phyloP scores from a whole-genome alignment of 2,329 filamentous ascomycete species.

The Verticillium longisporum region DNA sequence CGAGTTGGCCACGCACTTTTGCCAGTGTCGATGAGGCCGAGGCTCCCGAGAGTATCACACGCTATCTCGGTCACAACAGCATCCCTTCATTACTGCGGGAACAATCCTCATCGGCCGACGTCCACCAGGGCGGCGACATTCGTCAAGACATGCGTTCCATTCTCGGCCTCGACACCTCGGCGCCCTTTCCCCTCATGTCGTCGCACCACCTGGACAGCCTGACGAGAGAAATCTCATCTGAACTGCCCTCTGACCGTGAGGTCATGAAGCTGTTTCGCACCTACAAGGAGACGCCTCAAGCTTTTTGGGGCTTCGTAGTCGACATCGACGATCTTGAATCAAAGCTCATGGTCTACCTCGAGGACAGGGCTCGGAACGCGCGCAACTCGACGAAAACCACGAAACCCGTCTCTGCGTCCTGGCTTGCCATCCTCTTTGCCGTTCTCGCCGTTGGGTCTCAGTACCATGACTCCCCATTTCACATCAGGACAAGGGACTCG shows the following conservation, averaged over 20 bases:
- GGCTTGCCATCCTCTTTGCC: slow-evolving; percentile 59
- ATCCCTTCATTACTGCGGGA: slow-evolving; percentile 60
- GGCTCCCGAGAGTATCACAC: slow-evolving; percentile 39
- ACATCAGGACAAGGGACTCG: slow-evolving; percentile 50
- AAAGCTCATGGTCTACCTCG: slow-evolving; percentile 57
- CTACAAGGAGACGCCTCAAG: slow-evolving; percentile 61
- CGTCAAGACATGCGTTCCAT: slow-evolving; percentile 61
- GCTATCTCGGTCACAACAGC: slow-evolving; percentile 61
- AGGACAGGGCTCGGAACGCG: slow-evolving; percentile 53
- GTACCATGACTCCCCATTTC: slow-evolving; percentile 59
- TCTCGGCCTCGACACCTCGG: slow-evolving; percentile 57
- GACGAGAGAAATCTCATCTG: slow-evolving; percentile 52
- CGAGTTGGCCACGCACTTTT: slow-evolving; percentile 36
- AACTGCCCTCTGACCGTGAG: slow-evolving; percentile 58
- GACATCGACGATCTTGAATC: slow-evolving; percentile 61
- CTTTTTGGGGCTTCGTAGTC: slow-evolving; percentile 62
- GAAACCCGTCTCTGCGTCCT: slow-evolving; percentile 53
- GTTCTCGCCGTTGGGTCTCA: slow-evolving; percentile 60
- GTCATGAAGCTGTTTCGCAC: slow-evolving; percentile 62
- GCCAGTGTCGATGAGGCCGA: slow-evolving; percentile 47
- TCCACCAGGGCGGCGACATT: slow-evolving; percentile 48
- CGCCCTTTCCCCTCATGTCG: slow-evolving; percentile 62
- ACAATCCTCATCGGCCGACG: slow-evolving; percentile 47
- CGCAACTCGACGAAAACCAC: slow-evolving; percentile 36
- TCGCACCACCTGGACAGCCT: slow-evolving; percentile 52